phyloP scores from a whole-genome alignment of 257 asterid genomes.

The Thymus mandschuricus region DNA sequence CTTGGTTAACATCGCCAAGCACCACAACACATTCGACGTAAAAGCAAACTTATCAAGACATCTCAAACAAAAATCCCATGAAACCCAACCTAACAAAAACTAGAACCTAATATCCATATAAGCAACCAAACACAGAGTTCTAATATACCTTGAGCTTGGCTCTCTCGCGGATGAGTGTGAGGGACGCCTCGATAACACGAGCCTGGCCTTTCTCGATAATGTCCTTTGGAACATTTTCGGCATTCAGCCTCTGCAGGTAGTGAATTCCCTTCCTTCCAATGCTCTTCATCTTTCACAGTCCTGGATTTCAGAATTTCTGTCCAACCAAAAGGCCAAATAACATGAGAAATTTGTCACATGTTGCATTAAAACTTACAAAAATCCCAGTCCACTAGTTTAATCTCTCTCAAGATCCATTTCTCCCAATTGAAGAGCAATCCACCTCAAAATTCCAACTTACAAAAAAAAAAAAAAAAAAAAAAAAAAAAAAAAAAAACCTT shows the following conservation, averaged over 20 bases:
- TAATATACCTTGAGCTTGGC: slow-evolving; percentile 89
- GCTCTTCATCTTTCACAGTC: slow-evolving; percentile 54
- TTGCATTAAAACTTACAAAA: background rate
- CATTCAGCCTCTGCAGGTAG: slow-evolving; percentile 73
- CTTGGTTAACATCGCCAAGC: background rate
- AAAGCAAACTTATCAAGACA: background rate
- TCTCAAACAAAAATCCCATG: slow-evolving; percentile 1
- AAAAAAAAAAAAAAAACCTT: background rate
- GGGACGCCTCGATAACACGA: slow-evolving; percentile 97
- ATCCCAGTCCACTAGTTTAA: background rate
- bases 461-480: background rate
- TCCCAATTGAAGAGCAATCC: background rate
- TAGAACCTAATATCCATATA: slow-evolving; percentile 1
- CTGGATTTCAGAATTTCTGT: slow-evolving; percentile 28
- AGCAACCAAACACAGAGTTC: background rate
- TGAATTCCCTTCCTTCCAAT: slow-evolving; percentile 79
- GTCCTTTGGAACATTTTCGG: slow-evolving; percentile 79
- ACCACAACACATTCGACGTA: background rate
- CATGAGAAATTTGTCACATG: background rate
- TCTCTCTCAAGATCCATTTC: background rate
- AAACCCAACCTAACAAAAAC: slow-evolving; percentile 8
- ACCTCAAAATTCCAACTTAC: background rate
- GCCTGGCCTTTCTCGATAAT: slow-evolving; percentile 89
- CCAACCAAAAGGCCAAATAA: background rate
- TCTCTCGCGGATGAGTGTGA: slow-evolving; percentile 95